A percentile compares a stretch with the other conserved stretches of the same genome.
These are phyloP conservation scores for Tricholoma bakamatsutake DNA, from an alignment of 768 basidiomycete genomes.

Conservation along the genomic window DNA sequence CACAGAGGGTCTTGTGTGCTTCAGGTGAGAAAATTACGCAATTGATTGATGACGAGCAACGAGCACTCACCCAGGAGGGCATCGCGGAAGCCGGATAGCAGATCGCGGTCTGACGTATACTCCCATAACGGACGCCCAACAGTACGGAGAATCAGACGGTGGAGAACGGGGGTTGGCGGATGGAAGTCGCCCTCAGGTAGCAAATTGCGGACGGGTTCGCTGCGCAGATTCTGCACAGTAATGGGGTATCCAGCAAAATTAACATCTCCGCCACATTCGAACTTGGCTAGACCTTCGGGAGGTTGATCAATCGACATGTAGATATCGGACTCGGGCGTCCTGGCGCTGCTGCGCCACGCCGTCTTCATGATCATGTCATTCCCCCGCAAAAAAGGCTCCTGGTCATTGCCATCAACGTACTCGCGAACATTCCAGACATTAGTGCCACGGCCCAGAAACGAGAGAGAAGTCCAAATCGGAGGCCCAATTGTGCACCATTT, in stretches of 20 bases:
- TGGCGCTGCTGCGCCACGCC: too few species aligned
- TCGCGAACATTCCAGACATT: too few species aligned
- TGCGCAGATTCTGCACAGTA: not conserved
- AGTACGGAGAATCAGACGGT: conserved; percentile 11
- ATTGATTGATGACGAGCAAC: too few species aligned
- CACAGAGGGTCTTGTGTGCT: too few species aligned
- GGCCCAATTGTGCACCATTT: not conserved
- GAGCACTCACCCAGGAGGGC: too few species aligned
- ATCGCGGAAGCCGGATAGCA: conserved; percentile 13
- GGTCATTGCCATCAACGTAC: too few species aligned
- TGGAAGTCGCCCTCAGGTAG: not conserved
- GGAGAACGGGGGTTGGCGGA: not conserved
- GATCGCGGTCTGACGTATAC: conserved; percentile 10
- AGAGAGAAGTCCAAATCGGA: too few species aligned
- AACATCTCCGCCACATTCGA: conserved; percentile 9
- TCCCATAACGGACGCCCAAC: conserved; percentile 17
- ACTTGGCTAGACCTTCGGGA: conserved; percentile 13
- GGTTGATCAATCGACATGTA: not conserved
- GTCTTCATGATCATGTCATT: not conserved
- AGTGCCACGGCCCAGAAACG: too few species aligned
- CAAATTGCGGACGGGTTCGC: not conserved
- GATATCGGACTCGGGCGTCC: too few species aligned
- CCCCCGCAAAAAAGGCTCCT: not conserved
- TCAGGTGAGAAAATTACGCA: too few species aligned
- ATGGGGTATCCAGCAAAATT: not conserved